phyloP scores from a whole-genome alignment of 2,329 filamentous ascomycete genomes.

The Penicillium sp. region DNA sequence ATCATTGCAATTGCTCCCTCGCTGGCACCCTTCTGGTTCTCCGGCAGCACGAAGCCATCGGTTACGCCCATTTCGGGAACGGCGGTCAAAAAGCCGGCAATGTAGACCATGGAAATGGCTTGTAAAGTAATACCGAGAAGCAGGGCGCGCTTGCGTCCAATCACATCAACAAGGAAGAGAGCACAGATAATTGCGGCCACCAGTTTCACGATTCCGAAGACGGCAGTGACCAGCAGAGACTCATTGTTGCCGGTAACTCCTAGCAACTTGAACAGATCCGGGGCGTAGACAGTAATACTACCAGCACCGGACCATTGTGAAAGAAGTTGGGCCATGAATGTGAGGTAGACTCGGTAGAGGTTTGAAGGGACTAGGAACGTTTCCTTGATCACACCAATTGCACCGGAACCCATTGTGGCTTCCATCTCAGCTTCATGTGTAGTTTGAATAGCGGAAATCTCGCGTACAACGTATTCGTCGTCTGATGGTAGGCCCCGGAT shows the following conservation, averaged over 20 bases:
- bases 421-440: conserved; percentile 70
- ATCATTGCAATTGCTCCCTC: conserved; percentile 69
- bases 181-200: conserved; percentile 66
- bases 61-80: conserved; percentile 57
- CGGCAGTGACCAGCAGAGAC: conserved; percentile 68
- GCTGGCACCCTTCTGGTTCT: conserved; percentile 55
- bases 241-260: conserved; percentile 68
- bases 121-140: conserved; percentile 62
- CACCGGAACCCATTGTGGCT: conserved; percentile 65
- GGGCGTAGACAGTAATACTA: conserved; percentile 73
- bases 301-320: conserved; percentile 73
- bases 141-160: conserved; percentile 69
- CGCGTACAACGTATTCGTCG: conserved; percentile 60
- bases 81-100: conserved; percentile 62
- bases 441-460: conserved; percentile 64
- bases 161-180: conserved; percentile 74
- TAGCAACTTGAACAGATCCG: conserved; percentile 69
- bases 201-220: conserved; percentile 76
- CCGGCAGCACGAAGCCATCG: conserved; percentile 50
- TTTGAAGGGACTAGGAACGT: conserved; percentile 67
- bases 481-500: conserved; percentile 61
- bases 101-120: conserved; percentile 61
- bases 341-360: conserved; percentile 68
- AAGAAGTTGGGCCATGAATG: conserved; percentile 67
- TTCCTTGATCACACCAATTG: conserved; percentile 65